Percentiles rank a stretch among this genome's conserved stretches.
These are phyloP conservation scores for Trametes versicolor DNA, from an alignment of 1,284 basidiomycete species.

Conservation along the genomic window DNA sequence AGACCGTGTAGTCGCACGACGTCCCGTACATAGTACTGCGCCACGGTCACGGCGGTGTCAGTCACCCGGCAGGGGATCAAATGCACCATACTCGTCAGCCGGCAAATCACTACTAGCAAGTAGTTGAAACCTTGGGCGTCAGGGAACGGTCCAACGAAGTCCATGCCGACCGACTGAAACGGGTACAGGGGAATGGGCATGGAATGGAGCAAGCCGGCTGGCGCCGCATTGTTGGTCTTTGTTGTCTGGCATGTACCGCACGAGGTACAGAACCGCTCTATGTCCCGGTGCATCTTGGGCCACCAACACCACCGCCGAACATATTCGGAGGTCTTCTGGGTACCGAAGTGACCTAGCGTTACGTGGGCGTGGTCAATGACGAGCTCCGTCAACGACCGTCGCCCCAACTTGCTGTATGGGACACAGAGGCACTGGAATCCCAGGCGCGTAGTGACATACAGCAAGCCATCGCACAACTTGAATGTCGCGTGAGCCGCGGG, in stretches of 20 bases:
- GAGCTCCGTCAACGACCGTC: slow-evolving; percentile 21
- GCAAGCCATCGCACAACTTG: no score
- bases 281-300: slow-evolving; percentile 38
- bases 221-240: slow-evolving; percentile 31
- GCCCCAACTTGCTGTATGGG: slow-evolving; percentile 25
- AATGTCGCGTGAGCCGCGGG: no score
- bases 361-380: slow-evolving; percentile 41
- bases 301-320: slow-evolving; percentile 46
- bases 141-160: slow-evolving; percentile 43
- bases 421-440: slow-evolving; percentile 37
- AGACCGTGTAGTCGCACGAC: slow-evolving; percentile 42
- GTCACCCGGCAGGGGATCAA: slow-evolving; percentile 20
- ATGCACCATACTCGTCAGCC: slow-evolving; percentile 37
- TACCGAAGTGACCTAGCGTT: slow-evolving; percentile 41
- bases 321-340: slow-evolving; percentile 40
- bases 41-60: slow-evolving; percentile 31
- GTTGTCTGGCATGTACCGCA: slow-evolving; percentile 39
- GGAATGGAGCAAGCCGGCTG: slow-evolving; percentile 38
- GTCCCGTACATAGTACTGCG: slow-evolving; percentile 35
- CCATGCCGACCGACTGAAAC: slow-evolving; percentile 41
- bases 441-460: background rate
- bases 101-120: slow-evolving; percentile 35
- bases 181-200: slow-evolving; percentile 38
- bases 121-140: slow-evolving; percentile 30
- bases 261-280: slow-evolving; percentile 35